Evolutionary conservation across 2,329 filamentous ascomycete genomes (phyloP), one percentile per base, ranked within the genome.

Genomic region (Pseudogymnoascus sp.): DNA sequence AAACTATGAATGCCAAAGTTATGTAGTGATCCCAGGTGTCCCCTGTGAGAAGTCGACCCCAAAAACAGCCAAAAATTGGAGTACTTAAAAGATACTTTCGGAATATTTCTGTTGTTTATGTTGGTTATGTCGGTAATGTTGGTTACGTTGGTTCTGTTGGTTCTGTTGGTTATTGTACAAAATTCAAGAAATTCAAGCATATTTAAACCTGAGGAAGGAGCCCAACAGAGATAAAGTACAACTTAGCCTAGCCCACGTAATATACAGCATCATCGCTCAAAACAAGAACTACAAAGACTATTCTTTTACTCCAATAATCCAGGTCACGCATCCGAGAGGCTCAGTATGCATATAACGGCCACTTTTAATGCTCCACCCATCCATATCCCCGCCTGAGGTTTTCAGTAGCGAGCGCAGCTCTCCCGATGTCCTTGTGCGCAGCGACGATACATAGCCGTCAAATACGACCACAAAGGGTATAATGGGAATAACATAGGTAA

Each of bases 401-500:
- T 79, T 77, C 64, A 90, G 71, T 66, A 91, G 70, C 0, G 70
- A 69, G 70, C 85, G 75, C 4, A 90, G 80, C 72, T 91, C 89
- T 12, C 80, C 78, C 0, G 85, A 78, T 3, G 82, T 88, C 61
- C 88, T 79, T 6, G 87, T 89, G 43, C 89, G 76, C 66, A 91
- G 70, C 38, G 82, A 82, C 8, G 85, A 89, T 57, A 90, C 78
- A 62, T 83, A 75, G 2, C 88, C 88, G 71, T 91, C 89, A 67
- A 87, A 86, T 0, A 84, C 78, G 15, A 90, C 74, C 7, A 89
- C 82, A 63, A 87, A 81, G 0, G 88, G 87, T 14, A 90, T 72
- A 11, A 90, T 74, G 0, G 88, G 88, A 6, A 89, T 68, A 2
- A 84, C 64, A 68, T 86, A 91, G 4, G 85, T 85, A 68, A 87